Conservation (phyloP, 305 asterid genomes). For the Fraxinus angustifolia region DNA sequence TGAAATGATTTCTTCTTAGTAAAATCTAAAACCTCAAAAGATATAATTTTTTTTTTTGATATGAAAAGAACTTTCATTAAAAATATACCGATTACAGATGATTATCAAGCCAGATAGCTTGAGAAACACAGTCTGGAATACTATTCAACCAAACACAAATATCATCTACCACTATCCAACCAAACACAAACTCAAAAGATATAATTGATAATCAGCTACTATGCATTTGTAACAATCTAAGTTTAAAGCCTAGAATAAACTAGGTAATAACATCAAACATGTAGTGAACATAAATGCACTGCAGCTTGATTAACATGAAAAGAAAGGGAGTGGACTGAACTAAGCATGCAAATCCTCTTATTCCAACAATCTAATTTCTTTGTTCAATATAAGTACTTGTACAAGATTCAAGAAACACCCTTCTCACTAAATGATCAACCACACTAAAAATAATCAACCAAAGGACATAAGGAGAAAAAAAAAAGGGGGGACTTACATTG, state of each 20-base stretch:
- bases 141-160: too few relatives aligned
- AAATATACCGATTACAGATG: too few relatives aligned
- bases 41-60: too few relatives aligned
- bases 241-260: not conserved
- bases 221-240: not conserved
- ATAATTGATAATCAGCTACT: not conserved
- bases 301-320: not conserved
- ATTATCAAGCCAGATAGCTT: too few relatives aligned
- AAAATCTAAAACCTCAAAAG: not conserved
- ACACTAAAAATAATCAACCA: conserved; percentile 3
- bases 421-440: conserved; percentile 12
- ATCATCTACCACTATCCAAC: too few relatives aligned
- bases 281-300: not conserved
- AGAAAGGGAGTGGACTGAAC: not conserved
- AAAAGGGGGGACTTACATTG: conserved; percentile 54
- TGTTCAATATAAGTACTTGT: not conserved
- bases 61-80: too few relatives aligned
- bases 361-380: not conserved
- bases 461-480: not conserved
- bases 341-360: not conserved
- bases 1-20: not conserved
- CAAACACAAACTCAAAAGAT: not conserved
- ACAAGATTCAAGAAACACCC: conserved; percentile 22
- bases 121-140: too few relatives aligned
- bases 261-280: not conserved